phyloP scores from a whole-genome alignment of 139 green algal genomes.

The Chlorella sp. region DNA sequence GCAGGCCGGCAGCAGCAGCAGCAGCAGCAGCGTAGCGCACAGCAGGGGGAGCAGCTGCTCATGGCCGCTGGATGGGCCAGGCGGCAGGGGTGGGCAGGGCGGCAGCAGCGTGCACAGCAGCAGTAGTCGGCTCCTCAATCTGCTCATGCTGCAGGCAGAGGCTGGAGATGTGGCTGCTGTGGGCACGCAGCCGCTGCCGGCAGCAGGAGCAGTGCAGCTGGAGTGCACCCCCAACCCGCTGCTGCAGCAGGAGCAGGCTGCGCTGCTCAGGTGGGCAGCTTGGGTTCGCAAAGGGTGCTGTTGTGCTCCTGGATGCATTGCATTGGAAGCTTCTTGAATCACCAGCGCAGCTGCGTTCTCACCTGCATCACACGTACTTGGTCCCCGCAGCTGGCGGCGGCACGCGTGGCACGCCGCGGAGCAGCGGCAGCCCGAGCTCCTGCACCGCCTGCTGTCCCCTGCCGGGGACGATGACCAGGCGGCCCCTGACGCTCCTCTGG shows the following conservation, averaged over 20 bases:
- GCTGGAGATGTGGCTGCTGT: background rate
- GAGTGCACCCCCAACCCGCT: background rate
- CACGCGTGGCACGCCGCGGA: background rate
- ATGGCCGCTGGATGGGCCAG: background rate
- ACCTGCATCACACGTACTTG: too few species aligned
- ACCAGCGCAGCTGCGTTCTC: too few species aligned
- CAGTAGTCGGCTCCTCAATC: background rate
- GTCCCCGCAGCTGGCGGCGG: slow-evolving; percentile 5
- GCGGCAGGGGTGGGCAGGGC: background rate
- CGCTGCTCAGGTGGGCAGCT: slow-evolving; percentile 5
- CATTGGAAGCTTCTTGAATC: too few species aligned
- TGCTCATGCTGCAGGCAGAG: slow-evolving; percentile 20
- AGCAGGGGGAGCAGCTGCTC: background rate
- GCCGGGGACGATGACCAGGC: background rate
- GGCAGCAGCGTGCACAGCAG: background rate
- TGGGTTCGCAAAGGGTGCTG: too few species aligned
- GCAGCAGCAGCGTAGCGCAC: background rate
- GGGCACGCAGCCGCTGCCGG: background rate
- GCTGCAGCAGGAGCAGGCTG: background rate
- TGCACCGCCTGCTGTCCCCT: slow-evolving; percentile 20
- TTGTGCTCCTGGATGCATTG: too few species aligned
- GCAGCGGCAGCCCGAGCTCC: slow-evolving; percentile 2
- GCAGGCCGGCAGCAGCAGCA: background rate
- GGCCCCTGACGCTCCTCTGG: background rate
- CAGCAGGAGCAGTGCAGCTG: background rate